Conservation (phyloP, 2,329 filamentous ascomycete species). For the Colletotrichum sidae region DNA sequence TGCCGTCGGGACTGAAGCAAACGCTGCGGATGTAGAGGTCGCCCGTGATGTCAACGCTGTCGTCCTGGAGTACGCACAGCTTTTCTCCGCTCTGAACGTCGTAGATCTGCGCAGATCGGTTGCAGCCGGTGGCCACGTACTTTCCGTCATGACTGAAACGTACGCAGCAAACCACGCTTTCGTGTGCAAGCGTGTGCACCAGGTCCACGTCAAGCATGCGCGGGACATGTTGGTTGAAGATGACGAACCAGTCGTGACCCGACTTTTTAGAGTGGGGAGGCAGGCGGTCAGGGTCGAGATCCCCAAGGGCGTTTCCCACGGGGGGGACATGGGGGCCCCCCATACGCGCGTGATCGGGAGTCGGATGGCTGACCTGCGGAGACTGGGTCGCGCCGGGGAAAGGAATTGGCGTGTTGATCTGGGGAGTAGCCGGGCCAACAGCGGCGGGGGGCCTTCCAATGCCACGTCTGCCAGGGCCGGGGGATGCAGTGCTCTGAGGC, state of each 20-base stretch:
- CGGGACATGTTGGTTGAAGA: slow-evolving; percentile 93
- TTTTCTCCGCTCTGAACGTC: slow-evolving; percentile 90
- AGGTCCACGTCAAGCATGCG: slow-evolving; percentile 93
- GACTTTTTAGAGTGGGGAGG: slow-evolving; percentile 90
- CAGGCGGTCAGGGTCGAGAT: slow-evolving; percentile 87
- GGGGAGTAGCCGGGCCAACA: slow-evolving; percentile 83
- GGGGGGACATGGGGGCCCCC: slow-evolving; percentile 54
- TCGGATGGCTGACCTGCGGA: slow-evolving; percentile 88
- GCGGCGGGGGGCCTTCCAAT: slow-evolving; percentile 73
- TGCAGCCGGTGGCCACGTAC: slow-evolving; percentile 96
- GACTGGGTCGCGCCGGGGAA: slow-evolving; percentile 87
- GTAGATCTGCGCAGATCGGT: slow-evolving; percentile 98
- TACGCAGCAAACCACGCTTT: slow-evolving; percentile 98
- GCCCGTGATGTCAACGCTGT: slow-evolving; percentile 85
- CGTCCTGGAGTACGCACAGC: slow-evolving; percentile 90
- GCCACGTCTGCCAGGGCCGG: slow-evolving; percentile 82
- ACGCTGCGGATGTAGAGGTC: slow-evolving; percentile 98
- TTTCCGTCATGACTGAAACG: slow-evolving; percentile 96
- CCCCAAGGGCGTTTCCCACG: slow-evolving; percentile 76
- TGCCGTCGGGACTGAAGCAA: slow-evolving; percentile 97
- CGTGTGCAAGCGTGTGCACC: slow-evolving; percentile 90
- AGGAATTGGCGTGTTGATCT: slow-evolving; percentile 88
- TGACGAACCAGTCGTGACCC: slow-evolving; percentile 92
- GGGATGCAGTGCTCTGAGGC: slow-evolving; percentile 86
- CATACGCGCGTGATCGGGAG: slow-evolving; percentile 72